Evolutionary conservation across 805 yeast species (phyloP).

Genomic region (Teunomyces stri): DNA sequence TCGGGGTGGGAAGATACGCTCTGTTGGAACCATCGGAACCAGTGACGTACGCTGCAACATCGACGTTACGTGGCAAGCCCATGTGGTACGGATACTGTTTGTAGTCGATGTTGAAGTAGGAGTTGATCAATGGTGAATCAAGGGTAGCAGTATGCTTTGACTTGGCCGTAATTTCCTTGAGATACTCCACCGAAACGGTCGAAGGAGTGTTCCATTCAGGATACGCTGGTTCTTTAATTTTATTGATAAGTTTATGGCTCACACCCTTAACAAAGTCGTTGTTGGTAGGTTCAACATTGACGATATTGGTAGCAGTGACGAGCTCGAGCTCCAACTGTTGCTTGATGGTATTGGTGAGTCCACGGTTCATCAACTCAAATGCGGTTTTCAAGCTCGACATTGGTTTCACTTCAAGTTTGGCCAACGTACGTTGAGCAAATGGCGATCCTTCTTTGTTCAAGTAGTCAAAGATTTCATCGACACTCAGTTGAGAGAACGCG

Average conservation of each 20-base stretch:
- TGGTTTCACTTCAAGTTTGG: slow-evolving; percentile 62
- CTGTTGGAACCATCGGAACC: slow-evolving; percentile 68
- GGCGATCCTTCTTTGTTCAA: slow-evolving; percentile 54
- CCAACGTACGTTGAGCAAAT: slow-evolving; percentile 61
- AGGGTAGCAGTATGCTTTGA: slow-evolving; percentile 26
- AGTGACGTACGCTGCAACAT: slow-evolving; percentile 61
- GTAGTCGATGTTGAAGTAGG: slow-evolving; percentile 39
- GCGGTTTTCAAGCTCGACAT: slow-evolving; percentile 77
- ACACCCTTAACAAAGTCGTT: slow-evolving; percentile 70
- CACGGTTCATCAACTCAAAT: slow-evolving; percentile 62
- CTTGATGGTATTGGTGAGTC: slow-evolving; percentile 54
- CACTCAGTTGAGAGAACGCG: slow-evolving; percentile 49
- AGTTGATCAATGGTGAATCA: slow-evolving; percentile 35
- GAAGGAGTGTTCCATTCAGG: slow-evolving; percentile 40
- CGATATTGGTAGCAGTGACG: slow-evolving; percentile 66
- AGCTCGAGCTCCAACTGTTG: slow-evolving; percentile 72
- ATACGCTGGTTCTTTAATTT: slow-evolving; percentile 54
- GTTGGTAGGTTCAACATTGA: slow-evolving; percentile 53
- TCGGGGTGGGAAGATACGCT: slow-evolving; percentile 64
- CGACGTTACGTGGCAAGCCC: slow-evolving; percentile 77
- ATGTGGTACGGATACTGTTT: slow-evolving; percentile 56
- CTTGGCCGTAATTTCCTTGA: slow-evolving; percentile 16
- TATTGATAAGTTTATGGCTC: slow-evolving; percentile 58
- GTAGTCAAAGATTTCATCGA: slow-evolving; percentile 56
- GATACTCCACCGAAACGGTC: slow-evolving; percentile 12